Conservation (phyloP, 306 rosid genomes). For the Purshia tridentata region DNA sequence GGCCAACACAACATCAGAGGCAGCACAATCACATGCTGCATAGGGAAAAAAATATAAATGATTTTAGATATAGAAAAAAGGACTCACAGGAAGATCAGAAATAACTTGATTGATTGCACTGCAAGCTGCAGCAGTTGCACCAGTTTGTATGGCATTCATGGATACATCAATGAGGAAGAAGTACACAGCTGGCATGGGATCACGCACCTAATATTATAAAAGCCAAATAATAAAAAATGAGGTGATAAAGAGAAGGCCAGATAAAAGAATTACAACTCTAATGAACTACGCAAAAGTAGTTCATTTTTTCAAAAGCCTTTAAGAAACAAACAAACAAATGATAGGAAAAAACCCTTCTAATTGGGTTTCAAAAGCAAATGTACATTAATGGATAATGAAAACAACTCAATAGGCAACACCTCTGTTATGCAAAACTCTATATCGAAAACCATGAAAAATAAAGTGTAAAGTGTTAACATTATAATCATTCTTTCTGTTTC, state of each 20-base stretch:
- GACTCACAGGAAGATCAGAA: conserved; percentile 90
- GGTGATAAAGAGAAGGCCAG: conserved; percentile 13
- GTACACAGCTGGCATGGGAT: conserved; percentile 97
- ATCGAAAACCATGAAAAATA: not conserved
- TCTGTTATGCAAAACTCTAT: not conserved
- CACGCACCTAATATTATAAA: conserved; percentile 68
- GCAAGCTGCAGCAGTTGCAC: conserved; percentile 99
- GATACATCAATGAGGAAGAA: conserved; percentile 96
- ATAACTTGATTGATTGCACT: conserved; percentile 94
- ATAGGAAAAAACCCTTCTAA: not conserved
- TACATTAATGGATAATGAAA: not conserved
- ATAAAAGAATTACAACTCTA: not conserved
- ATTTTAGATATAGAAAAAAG: conserved; percentile 17
- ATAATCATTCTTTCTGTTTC: not conserved
- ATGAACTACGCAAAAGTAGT: not conserved
- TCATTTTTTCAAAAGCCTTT: not conserved
- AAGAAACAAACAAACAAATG: not conserved
- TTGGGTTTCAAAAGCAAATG: not conserved
- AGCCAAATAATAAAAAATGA: conserved; percentile 7
- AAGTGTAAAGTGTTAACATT: too few species aligned
- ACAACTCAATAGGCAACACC: not conserved
- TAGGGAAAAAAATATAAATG: not conserved
- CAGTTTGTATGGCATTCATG: conserved; percentile 95
- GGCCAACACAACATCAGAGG: not conserved
- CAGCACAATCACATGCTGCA: not conserved